Evolutionary conservation across 2,329 filamentous ascomycete species (phyloP), one percentile per base, ranked within the genome.

Genomic region (Calonectria hongkongensis): DNA sequence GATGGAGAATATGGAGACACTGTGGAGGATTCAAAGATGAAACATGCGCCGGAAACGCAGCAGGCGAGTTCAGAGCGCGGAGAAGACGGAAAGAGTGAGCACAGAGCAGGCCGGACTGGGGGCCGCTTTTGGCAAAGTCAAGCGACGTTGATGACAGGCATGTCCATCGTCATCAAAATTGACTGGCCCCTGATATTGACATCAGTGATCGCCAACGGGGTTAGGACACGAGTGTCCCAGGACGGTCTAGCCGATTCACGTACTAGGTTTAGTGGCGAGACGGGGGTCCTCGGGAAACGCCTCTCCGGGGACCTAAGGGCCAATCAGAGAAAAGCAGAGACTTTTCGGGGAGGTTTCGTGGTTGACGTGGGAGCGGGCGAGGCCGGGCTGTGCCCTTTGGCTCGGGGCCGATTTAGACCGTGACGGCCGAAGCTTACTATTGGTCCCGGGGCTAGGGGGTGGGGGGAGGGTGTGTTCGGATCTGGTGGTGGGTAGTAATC

Each of bases 341-440:
- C 71, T 47, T n/a, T 41, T 71, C 51, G 63, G 54, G 63, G 69
- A 67, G 27, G 64, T 54, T 62, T 48, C 15, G 54, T 21, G 39
- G 62, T 62, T 56, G 56, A 64, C 47, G 56, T 68, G 45, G 54
- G 56, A 48, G 73, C 75, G 77, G 77, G 72, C 72, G 54, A 75
- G 76, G 69, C 76, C 78, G 78, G 78, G 73, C 78, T 79, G 74
- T 72, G 76, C 74, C 71, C 64, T 71, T 71, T 72, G 63, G 50
- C 73, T 79, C 76, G 78, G 78, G 71, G 73, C 78, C 78, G 78
- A 76, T 76, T 74, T 74, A 73, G 73, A 67, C 68, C 58, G 60
- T 60, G 28, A 58, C 69, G 72, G 56, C 76, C 76, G 78, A 78
- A 36, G 71, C 47, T 64, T 72, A 71, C 69, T 56, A 79, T 79